Evolutionary conservation across 257 asterid genomes (phyloP).

Genomic region (Gentiana macrophylla): DNA sequence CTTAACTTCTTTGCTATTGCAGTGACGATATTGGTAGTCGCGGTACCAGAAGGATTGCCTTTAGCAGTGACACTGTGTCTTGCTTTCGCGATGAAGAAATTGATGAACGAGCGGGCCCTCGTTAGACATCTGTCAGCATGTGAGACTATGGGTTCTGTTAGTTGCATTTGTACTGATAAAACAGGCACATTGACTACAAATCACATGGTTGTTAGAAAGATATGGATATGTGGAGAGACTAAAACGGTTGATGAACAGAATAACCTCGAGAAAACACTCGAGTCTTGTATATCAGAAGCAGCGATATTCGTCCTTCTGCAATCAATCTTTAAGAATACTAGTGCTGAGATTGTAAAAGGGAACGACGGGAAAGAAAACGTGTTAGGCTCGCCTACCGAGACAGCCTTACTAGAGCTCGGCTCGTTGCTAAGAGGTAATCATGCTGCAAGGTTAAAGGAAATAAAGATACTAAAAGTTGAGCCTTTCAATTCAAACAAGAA

Average conservation of each 20-base stretch:
- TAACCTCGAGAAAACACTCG: constrained; percentile 16
- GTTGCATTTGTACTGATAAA: constrained; percentile 69
- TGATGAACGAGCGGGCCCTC: constrained; percentile 60
- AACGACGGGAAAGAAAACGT: constrained; percentile 43
- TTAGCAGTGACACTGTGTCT: constrained; percentile 73
- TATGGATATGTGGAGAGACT: constrained; percentile 59
- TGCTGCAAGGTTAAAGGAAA: constrained; percentile 16
- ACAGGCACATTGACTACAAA: constrained; percentile 81
- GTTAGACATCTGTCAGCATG: constrained; percentile 69
- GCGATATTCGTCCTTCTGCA: constrained; percentile 24
- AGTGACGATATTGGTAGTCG: constrained; percentile 73
- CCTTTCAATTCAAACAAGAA: constrained; percentile 73
- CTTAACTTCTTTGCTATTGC: constrained; percentile 64
- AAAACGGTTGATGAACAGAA: constrained; percentile 28
- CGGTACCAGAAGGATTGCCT: constrained; percentile 85
- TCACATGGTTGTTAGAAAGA: constrained; percentile 56
- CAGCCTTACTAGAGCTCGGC: constrained; percentile 57
- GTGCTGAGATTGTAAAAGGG: constrained; percentile 46
- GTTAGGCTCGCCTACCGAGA: constrained; percentile 79
- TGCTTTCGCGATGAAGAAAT: constrained; percentile 81
- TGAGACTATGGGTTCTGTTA: constrained; percentile 87
- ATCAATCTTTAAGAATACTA: constrained; percentile 56
- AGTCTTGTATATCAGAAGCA: constrained; percentile 25
- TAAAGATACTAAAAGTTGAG: constrained; percentile 41
- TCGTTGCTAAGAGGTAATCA: constrained; percentile 27